A percentile compares a stretch with the other conserved stretches of the same genome.
These are phyloP conservation scores for Casaregolazyma lundiana DNA, from an alignment of 1,139 yeast genomes.

Conservation along the genomic window DNA sequence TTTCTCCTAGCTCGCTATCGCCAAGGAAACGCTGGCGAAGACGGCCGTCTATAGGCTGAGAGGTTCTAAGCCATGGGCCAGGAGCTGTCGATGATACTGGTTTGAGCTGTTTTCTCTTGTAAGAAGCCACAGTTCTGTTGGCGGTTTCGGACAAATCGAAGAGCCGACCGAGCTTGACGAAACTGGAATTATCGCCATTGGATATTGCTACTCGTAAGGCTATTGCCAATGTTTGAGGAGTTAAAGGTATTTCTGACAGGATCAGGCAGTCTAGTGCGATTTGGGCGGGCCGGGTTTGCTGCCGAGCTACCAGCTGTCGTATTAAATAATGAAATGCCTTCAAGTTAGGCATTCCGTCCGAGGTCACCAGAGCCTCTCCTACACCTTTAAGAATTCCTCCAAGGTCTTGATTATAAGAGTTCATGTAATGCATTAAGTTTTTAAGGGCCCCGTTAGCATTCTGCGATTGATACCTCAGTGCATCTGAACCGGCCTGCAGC, in stretches of 20 bases:
- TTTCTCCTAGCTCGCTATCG: not conserved
- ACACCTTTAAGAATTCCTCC: constrained; percentile 11
- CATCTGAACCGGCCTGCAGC: constrained; percentile 13
- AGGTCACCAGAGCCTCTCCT: constrained; percentile 11
- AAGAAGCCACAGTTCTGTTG: not conserved
- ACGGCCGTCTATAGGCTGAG: constrained; percentile 9
- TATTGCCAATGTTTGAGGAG: constrained; percentile 17
- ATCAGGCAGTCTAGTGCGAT: constrained; percentile 24
- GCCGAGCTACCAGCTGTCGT: constrained; percentile 18
- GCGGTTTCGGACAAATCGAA: constrained; percentile 13
- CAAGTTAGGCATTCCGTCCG: constrained; percentile 23
- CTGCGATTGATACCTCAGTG: constrained; percentile 11
- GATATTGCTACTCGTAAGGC: constrained; percentile 22
- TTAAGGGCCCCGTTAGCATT: constrained; percentile 11
- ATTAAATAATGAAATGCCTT: constrained; percentile 24
- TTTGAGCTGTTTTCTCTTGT: not conserved
- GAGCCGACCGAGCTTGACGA: constrained; percentile 18
- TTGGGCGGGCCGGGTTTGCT: constrained; percentile 26
- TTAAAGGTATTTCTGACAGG: constrained; percentile 21
- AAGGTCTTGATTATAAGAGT: constrained; percentile 15
- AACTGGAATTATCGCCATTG: constrained; percentile 17
- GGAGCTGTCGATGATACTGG: constrained; percentile 4
- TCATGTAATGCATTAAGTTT: constrained; percentile 10
- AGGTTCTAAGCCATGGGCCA: constrained; percentile 3
- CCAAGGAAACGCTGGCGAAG: constrained; percentile 16